phyloP scores from a whole-genome alignment of 495 filamentous ascomycete species.

The Podospora bellae-mahoneyi region DNA sequence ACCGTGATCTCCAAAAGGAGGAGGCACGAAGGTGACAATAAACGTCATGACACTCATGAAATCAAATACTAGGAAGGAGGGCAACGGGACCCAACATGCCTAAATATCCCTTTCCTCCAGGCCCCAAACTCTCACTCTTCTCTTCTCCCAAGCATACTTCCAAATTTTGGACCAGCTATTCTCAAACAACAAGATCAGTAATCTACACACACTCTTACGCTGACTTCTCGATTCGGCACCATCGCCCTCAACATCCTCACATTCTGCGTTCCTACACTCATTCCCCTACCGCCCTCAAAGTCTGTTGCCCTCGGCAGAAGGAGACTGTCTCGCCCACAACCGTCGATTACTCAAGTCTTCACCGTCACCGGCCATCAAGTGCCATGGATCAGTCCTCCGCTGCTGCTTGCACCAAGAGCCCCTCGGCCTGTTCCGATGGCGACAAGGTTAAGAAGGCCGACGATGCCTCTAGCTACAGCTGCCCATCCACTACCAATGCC shows the following conservation, averaged over 20 bases:
- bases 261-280: slow-evolving; percentile 4
- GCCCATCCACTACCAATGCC: background rate
- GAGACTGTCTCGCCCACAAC: background rate
- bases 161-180: background rate
- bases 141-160: background rate
- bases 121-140: background rate
- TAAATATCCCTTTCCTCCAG: background rate
- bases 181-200: background rate
- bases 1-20: background rate
- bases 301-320: background rate
- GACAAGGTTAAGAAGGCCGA: background rate
- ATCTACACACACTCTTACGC: background rate
- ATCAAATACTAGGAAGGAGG: background rate
- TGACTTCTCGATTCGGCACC: slow-evolving; percentile 1
- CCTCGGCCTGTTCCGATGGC: background rate
- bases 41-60: background rate
- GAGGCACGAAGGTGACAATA: background rate
- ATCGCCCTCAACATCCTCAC: slow-evolving; percentile 6
- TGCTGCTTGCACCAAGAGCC: background rate
- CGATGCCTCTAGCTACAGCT: background rate
- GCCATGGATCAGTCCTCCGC: background rate
- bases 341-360: background rate
- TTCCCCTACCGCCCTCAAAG: background rate
- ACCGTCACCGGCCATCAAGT: background rate
- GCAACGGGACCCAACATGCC: background rate